A percentile compares a stretch with the other conserved stretches of the same genome.
Conservation (phyloP, 306 rosid genomes). For the Vigna reflexopilosa region DNA sequence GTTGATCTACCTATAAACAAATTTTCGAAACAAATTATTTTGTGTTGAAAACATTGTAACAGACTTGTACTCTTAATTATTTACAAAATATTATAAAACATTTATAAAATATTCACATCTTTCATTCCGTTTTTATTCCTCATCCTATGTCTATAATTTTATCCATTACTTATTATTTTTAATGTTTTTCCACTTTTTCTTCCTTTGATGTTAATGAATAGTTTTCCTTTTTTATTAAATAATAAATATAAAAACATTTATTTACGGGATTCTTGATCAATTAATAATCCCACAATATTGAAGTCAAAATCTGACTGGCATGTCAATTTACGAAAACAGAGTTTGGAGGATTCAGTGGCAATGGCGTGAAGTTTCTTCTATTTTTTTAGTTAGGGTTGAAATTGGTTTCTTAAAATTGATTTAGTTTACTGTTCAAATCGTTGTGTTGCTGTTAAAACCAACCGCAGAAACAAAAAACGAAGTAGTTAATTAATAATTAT, state of each 20-base stretch:
- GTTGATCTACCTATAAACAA: neutral
- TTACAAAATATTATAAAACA: too few relatives aligned
- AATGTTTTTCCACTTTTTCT: too few relatives aligned
- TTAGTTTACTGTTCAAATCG: slow-evolving; percentile 12
- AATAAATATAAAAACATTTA: neutral
- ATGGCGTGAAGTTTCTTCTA: slow-evolving; percentile 10
- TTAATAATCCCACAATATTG: neutral
- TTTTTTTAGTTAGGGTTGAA: neutral
- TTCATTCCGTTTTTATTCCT: too few relatives aligned
- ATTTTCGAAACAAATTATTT: neutral
- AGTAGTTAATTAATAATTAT: neutral
- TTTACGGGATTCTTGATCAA: neutral
- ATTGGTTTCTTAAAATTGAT: neutral
- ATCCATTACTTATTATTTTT: too few relatives aligned
- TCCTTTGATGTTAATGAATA: too few relatives aligned
- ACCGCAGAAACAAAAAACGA: neutral
- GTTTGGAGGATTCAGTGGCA: neutral
- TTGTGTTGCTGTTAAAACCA: neutral
- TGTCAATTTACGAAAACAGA: neutral
- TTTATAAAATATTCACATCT: too few relatives aligned
- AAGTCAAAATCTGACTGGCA: neutral
- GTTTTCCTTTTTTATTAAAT: too few relatives aligned
- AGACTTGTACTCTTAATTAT: neutral
- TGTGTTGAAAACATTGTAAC: neutral
- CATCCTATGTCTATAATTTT: too few relatives aligned